Conservation (phyloP, 768 basidiomycete genomes). For the Naganishia kalamii region DNA sequence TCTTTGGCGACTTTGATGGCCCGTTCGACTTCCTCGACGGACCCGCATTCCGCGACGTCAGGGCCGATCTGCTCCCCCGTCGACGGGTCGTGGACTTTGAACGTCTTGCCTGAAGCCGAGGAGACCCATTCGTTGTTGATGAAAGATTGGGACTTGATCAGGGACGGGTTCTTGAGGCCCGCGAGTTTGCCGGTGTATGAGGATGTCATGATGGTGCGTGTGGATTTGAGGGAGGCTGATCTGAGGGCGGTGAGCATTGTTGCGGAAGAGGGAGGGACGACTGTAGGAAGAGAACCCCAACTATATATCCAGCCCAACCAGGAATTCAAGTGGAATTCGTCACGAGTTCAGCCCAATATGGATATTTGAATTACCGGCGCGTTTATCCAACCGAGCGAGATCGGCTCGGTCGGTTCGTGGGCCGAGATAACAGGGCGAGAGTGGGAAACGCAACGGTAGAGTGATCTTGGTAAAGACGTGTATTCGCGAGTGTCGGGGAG, state of each 20-base stretch:
- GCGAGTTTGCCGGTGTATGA: constrained; percentile 1
- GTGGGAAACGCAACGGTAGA: too few species aligned
- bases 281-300: neutral
- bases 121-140: constrained; percentile 25
- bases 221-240: neutral
- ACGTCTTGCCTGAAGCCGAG: constrained; percentile 19
- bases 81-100: constrained; percentile 58
- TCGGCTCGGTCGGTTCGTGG: too few species aligned
- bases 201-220: constrained; percentile 10
- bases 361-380: too few species aligned
- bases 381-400: too few species aligned
- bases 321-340: too few species aligned
- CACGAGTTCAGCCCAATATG: too few species aligned
- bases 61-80: constrained; percentile 70
- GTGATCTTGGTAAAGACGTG: too few species aligned
- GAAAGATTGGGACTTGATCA: constrained; percentile 17
- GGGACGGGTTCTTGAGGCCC: constrained; percentile 21
- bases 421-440: too few species aligned
- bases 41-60: constrained; percentile 75
- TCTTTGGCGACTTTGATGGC: constrained; percentile 75
- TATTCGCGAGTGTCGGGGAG: too few species aligned
- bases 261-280: neutral
- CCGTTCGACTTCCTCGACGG: constrained; percentile 68
- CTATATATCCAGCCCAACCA: neutral
- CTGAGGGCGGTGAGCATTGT: constrained; percentile 9